A percentile compares a stretch with the other conserved stretches of the same genome.
phyloP scores from a whole-genome alignment of 352 stramenopile species.

The Pythium vanterpoolii region DNA sequence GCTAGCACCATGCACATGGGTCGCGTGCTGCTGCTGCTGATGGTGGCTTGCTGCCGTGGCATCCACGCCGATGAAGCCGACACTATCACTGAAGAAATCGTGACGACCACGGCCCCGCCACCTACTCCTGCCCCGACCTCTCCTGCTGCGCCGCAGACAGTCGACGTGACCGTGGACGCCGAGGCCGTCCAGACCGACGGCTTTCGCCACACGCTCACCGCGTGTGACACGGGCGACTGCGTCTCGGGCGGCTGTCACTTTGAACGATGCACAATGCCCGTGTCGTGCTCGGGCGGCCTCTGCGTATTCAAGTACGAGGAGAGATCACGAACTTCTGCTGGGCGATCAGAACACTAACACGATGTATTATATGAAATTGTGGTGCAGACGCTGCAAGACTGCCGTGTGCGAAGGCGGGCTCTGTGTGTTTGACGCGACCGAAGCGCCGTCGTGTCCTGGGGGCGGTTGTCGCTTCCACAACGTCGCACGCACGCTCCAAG shows the following conservation, averaged over 20 bases:
- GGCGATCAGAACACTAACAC: not conserved
- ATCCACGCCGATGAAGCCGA: not conserved
- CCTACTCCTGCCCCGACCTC: too few relatives aligned
- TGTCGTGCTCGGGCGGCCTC: slow-evolving; percentile 48
- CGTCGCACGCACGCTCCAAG: slow-evolving; percentile 33
- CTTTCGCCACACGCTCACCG: slow-evolving; percentile 36
- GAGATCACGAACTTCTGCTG: not conserved
- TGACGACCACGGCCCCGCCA: not conserved
- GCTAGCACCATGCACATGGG: not conserved
- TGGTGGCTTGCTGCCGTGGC: not conserved
- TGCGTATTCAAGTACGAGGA: slow-evolving; percentile 52
- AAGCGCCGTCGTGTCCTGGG: slow-evolving; percentile 35
- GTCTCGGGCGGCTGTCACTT: slow-evolving; percentile 46
- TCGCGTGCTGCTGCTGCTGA: not conserved
- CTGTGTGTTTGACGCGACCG: slow-evolving; percentile 49
- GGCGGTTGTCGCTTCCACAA: slow-evolving; percentile 55
- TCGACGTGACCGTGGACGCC: not conserved
- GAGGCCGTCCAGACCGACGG: not conserved
- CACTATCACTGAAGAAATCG: too few relatives aligned
- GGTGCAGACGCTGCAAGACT: slow-evolving; percentile 43
- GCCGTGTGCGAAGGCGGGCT: slow-evolving; percentile 46
- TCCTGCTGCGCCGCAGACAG: not conserved
- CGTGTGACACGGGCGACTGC: slow-evolving; percentile 38
- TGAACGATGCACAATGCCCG: slow-evolving; percentile 36
- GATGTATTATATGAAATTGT: too few relatives aligned